Evolutionary conservation across 1,139 yeast species (phyloP).

Genomic region (Suzukiozyma palmioleophila): DNA sequence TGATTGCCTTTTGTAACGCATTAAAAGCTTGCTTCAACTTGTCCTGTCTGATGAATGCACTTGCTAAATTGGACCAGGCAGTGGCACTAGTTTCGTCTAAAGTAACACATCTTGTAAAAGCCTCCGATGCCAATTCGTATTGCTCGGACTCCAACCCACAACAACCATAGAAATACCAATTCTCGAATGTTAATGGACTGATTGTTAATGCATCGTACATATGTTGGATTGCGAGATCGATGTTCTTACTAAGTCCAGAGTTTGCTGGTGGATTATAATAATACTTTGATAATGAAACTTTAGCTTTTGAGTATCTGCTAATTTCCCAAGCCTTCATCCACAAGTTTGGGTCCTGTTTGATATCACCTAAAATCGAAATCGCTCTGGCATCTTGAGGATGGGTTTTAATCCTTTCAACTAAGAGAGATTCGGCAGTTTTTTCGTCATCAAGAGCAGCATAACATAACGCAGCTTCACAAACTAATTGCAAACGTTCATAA

Average conservation of each 20-base stretch:
- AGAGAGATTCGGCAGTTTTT: slow-evolving; percentile 56
- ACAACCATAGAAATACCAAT: slow-evolving; percentile 94
- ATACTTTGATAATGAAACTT: slow-evolving; percentile 73
- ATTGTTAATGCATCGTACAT: slow-evolving; percentile 70
- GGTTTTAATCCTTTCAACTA: slow-evolving; percentile 48
- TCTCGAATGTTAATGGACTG: slow-evolving; percentile 74
- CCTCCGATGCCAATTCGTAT: slow-evolving; percentile 81
- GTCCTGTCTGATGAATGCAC: slow-evolving; percentile 63
- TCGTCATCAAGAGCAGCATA: slow-evolving; percentile 83
- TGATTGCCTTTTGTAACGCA: slow-evolving; percentile 75
- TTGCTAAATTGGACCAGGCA: slow-evolving; percentile 94
- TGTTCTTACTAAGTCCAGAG: slow-evolving; percentile 49
- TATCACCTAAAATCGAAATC: slow-evolving; percentile 80
- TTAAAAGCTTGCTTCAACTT: slow-evolving; percentile 75
- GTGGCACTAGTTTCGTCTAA: slow-evolving; percentile 78
- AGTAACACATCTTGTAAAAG: slow-evolving; percentile 87
- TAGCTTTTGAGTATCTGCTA: slow-evolving; percentile 81
- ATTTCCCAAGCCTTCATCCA: slow-evolving; percentile 90
- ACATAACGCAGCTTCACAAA: slow-evolving; percentile 86
- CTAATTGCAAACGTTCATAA: slow-evolving; percentile 72
- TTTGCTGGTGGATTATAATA: slow-evolving; percentile 62
- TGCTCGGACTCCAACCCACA: slow-evolving; percentile 74
- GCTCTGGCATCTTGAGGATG: slow-evolving; percentile 82
- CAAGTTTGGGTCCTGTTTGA: slow-evolving; percentile 66
- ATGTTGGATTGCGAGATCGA: slow-evolving; percentile 57